Base-by-base conservation (phyloP, 139 green algal genomes). In the Picochlorum sp. region DNA sequence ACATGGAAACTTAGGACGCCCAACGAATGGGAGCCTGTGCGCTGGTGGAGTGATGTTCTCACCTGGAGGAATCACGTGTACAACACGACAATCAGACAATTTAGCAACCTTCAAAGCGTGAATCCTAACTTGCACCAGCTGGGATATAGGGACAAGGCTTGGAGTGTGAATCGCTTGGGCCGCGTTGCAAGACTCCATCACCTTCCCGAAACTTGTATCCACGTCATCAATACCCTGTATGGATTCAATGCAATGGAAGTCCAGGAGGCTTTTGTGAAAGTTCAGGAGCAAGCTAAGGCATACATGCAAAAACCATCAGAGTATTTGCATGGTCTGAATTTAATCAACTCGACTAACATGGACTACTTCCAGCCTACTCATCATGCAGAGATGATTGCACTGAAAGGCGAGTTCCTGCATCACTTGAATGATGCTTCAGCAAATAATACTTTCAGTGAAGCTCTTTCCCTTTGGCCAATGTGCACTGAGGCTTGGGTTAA, bases 261-360 rank as follows among this genome's bases (percentile, higher is more conserved):
- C 54, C 86, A 96, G 75, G 92, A 98, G 67, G 94, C 94, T 11
- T 99, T 97, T 76, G 77, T 92, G 13, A 99, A 99, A 78, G 96
- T 76, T 6, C 66, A 49, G 10, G 66, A 76, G 41, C 71, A 77
- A 65, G 76, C 59, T 11, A 80, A 89, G 60, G 81, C 86, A 8
- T 84, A 83, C 44, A 51, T 93, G 24, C 69, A 65, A 44, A 60
- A 70, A 31, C 62, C 65, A 6, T 70, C 60, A 24, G 76, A 89
- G 72, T 60, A 88, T 45, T 49, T 77, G 16, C 79, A 81, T 20
- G 94, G 90, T 14, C 69, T 97, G 15, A 95, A 92, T 76, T 79
- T 95, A 52, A 81, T 99, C 63, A 91, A 88, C 70, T 86, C 80
- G 24, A 96, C 87, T 44, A 96, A 96, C 71, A 83, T 99, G 47